A percentile compares a stretch with the other conserved stretches of the same genome.
Conservation (phyloP, 2,329 filamentous ascomycete species). For the Phoma sp. region DNA sequence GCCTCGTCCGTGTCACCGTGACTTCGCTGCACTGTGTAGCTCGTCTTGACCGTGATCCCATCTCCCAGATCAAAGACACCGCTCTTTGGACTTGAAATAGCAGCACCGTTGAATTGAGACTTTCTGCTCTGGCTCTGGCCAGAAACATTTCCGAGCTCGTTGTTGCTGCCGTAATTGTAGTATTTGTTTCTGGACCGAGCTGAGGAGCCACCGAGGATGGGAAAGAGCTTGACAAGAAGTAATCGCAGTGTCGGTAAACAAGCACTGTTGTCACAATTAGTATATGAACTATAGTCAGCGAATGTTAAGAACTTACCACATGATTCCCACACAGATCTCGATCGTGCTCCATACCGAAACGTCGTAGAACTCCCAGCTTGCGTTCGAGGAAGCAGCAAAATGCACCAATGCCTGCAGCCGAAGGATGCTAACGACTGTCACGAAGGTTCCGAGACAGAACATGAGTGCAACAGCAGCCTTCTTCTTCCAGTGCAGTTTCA, state of each 20-base stretch:
- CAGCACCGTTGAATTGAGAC: conserved; percentile 12
- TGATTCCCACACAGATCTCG: conserved; percentile 53
- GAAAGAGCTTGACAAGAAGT: conserved; percentile 47
- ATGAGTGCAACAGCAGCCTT: conserved; percentile 49
- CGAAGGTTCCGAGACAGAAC: conserved; percentile 50
- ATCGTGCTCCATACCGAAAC: conserved; percentile 52
- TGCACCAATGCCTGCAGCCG: conserved; percentile 52
- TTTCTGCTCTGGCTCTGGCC: conserved; percentile 13
- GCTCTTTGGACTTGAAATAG: conserved; percentile 8
- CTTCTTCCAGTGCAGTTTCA: conserved; percentile 47
- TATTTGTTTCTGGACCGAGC: conserved; percentile 30
- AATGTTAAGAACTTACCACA: conserved; percentile 33
- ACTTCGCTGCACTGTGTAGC: conserved; percentile 26
- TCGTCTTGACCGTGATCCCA: conserved; percentile 27
- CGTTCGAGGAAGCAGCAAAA: conserved; percentile 52
- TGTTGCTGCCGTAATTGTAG: conserved; percentile 35
- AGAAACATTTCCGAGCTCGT: conserved; percentile 24
- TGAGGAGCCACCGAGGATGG: conserved; percentile 46
- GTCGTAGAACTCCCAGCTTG: conserved; percentile 50
- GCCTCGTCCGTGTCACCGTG: conserved; percentile 26
- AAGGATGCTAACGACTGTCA: conserved; percentile 53
- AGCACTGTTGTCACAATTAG: conserved; percentile 30
- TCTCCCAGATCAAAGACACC: conserved; percentile 16
- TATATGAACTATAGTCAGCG: not conserved
- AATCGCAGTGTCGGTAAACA: conserved; percentile 52